Base-by-base conservation (phyloP, 352 stramenopile species). In the Saprolegnia parasitica region DNA sequence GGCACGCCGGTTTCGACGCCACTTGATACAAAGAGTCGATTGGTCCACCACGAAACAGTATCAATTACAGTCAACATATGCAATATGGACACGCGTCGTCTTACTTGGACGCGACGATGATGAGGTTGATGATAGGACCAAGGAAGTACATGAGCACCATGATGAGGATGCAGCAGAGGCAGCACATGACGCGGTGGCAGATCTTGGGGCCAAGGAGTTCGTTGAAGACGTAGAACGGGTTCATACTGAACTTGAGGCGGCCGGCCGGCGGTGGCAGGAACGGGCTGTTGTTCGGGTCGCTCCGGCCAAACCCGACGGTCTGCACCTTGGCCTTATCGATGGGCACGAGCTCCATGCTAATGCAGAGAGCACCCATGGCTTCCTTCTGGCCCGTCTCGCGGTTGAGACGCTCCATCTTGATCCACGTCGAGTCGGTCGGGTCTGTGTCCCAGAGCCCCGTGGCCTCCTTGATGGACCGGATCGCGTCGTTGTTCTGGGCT, bases 241-340 rank as follows among this genome's bases (percentile, higher is more conserved):
- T 97, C 65, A 95, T 79, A 16, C 81, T 93, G 75, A 96, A 96
- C 68, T 95, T 95, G 1, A 98, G 75, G 10, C 94, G 83, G 10
- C 93, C 93, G 26, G 86, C 86, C 11, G 93, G 92, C 11, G 89
- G 89, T 15, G 93, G 93, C 37, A 97, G 77, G 73, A 96, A 96
- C 35, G 93, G 93, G 63, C 95, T 95, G 68, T 91, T 93, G 79
- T 98, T 98, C 9, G 93, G 93, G 23, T 94, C 82, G 35, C 77
- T 86, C 11, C 93, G 85, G 39, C 91, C 93, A n/a, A 80, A 76
- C 64, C 93, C 93, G 32, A 93, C 87, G 0, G 78, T 73, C 49
- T 91, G 80, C 45, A 85, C 78, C 66, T 91, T 87, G 0, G 91
- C 89, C 24, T 87, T 85, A 45, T 97, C 92, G 5, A 81, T 79